These are phyloP conservation scores for Lenzites betulinus DNA, from an alignment of 768 basidiomycete genomes.

Conservation along the genomic window DNA sequence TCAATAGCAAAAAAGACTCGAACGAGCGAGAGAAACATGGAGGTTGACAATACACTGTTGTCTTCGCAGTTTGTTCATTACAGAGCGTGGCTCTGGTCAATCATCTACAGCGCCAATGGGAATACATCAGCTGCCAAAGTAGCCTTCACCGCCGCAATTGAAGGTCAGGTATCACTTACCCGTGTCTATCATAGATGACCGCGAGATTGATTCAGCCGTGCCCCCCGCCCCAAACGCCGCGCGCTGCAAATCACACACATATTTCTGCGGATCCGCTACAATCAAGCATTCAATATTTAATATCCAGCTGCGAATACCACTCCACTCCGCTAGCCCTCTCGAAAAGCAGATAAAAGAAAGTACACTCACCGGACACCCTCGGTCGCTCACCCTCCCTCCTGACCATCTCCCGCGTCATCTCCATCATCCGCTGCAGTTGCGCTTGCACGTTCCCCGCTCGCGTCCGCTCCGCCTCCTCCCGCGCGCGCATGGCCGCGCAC, in stretches of 20 bases:
- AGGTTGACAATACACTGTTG: no score
- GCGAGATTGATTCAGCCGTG: conserved; percentile 9
- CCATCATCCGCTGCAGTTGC: conserved; percentile 12
- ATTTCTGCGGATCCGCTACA: conserved; percentile 2
- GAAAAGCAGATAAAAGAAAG: not conserved
- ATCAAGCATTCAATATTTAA: not conserved
- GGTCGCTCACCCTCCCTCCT: not conserved
- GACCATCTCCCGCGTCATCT: conserved; percentile 4
- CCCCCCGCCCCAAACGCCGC: conserved; percentile 18
- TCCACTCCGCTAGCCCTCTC: no score
- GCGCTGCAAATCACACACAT: conserved; percentile 7
- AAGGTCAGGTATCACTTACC: not conserved
- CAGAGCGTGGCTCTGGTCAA: not conserved
- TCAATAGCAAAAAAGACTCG: no score
- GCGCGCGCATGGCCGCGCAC: not conserved
- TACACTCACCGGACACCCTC: not conserved
- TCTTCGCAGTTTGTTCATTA: no score
- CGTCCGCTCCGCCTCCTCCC: not conserved
- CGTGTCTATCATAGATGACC: conserved; percentile 16
- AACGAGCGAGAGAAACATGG: no score
- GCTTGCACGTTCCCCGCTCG: conserved; percentile 4
- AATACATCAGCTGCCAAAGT: not conserved
- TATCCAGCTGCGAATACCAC: not conserved
- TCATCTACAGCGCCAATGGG: not conserved
- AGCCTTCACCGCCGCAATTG: not conserved